Evolutionary conservation across 2,329 filamentous ascomycete species (phyloP).

Genomic region (Podosphaera fusca): DNA sequence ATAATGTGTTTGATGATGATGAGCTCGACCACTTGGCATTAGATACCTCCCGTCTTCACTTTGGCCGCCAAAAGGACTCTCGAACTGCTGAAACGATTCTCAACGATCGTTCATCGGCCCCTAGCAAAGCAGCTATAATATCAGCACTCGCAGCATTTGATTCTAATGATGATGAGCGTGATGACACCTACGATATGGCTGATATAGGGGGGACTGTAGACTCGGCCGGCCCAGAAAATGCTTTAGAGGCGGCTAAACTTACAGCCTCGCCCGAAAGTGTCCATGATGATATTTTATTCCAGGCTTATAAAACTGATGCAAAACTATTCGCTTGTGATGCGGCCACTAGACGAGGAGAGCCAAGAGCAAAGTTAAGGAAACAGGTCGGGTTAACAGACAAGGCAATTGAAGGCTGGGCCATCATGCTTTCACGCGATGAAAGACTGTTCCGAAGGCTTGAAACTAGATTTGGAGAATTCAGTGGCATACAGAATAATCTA

Average conservation of each 20-base stretch:
- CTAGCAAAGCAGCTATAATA: slow-evolving; percentile 66
- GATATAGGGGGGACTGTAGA: slow-evolving; percentile 85
- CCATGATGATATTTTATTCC: slow-evolving; percentile 52
- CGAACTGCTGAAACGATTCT: slow-evolving; percentile 52
- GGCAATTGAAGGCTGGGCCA: slow-evolving; percentile 76
- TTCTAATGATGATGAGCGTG: slow-evolving; percentile 82
- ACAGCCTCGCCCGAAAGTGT: slow-evolving; percentile 17
- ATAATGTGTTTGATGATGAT: slow-evolving; percentile 61
- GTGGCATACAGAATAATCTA: slow-evolving; percentile 41
- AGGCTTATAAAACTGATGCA: slow-evolving; percentile 40
- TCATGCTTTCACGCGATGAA: slow-evolving; percentile 61
- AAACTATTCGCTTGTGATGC: slow-evolving; percentile 49
- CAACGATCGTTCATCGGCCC: slow-evolving; percentile 36
- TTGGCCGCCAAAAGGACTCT: slow-evolving; percentile 45
- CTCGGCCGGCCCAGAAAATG: slow-evolving; percentile 27
- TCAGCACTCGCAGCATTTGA: slow-evolving; percentile 78
- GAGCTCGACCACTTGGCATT: slow-evolving; percentile 51
- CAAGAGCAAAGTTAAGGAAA: slow-evolving; percentile 39
- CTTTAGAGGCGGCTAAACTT: slow-evolving; percentile 23
- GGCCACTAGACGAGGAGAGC: slow-evolving; percentile 39
- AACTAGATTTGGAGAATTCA: slow-evolving; percentile 40
- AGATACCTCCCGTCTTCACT: slow-evolving; percentile 44
- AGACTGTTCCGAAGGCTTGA: slow-evolving; percentile 47
- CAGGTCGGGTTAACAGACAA: slow-evolving; percentile 84
- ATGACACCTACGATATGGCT: slow-evolving; percentile 85